Evolutionary conservation across 169 alveolate genomes (phyloP), one percentile per base, ranked within the genome.

Genomic region (Blepharisma undulans): DNA sequence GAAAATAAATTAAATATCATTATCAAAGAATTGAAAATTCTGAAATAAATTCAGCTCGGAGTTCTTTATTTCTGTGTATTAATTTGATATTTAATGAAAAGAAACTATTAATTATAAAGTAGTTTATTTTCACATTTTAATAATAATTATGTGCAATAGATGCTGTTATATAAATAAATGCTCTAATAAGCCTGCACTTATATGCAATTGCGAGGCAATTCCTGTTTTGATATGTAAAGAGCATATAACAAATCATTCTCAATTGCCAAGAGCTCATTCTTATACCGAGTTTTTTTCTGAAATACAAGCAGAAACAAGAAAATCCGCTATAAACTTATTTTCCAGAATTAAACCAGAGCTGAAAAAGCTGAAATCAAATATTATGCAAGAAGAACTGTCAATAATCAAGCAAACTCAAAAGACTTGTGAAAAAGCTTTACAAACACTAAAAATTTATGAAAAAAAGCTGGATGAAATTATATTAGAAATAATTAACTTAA

Each of bases 91-190:
- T 16, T 16, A 66, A 19, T 16, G 16, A 16, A 19, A 66, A 66
- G 19, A 66, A 16, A 19, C 16, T 16, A 66, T 16, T 66, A 66
- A 66, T 66, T 19, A 16, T 16, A 66, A 19, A 66, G 22, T 66
- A 91, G 29, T 92, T 92, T 36, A 92, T 82, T 60, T 87, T 80
- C 22, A 87, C 82, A 72, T 48, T 48, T 48, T 3, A 10, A 48
- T 5, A 48, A 10, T 48, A 48, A 48, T 48, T 48, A 48, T 48
- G 66, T 48, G 66, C 66, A 48, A 18, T 48, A 48, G 16, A 48
- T 18, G 0, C 66, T 48, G 66, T 18, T 48, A 12, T 48, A 10
- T 48, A 12, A 18, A 48, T 10, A 48, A 48, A 48, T 48, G 66
- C 66, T 48, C 66, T 48, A 48, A 5, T 48, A 48, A 48, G 7